Base-by-base conservation (phyloP, 129 eudicot genomes). In the Flaveria robusta region DNA sequence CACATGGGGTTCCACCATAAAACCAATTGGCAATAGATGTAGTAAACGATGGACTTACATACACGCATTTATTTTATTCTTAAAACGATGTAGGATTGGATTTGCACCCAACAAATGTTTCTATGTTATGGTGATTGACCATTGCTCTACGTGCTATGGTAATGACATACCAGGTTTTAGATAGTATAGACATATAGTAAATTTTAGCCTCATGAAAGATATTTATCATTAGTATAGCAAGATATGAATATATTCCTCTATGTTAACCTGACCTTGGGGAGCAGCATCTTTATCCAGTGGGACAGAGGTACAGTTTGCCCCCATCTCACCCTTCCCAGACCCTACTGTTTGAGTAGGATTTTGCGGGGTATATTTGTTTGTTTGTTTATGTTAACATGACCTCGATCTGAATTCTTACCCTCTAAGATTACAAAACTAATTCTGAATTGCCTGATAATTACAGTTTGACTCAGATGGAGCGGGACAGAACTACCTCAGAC, bases 401-500 rank as follows among this genome's bases (percentile, higher is more conserved):
- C 23, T 64, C 3, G 22, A 16, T 64, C 69, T 64, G 34, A 71
- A 52, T 52, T 71, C 65, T 71, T 18, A 51, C 65, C 18, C 16
- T 16, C 12, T 26, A 70, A 70, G 74, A 23, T 18, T 26, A 7
- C 31, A 34, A 71, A 52, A 71, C 41, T 37, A 66, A 34, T 23
- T 24, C 39, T 52, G 41, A 31, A 54, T 20, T 56, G 63, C 9
- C 65, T 64, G 51, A 42, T n/a, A 72, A 65, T 81, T 74, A 60
- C 82, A 82, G 78, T 56, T 74, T 16, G 60, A 54, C 81, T 50
- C 19, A 74, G 59, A 79, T 77, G 78, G 84, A 74, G 9, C 18
- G 58, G 19, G 74, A 79, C 13, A 75, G 77, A 67, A 80, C 54
- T 20, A 85, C 83, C 85, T 70, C 86, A 15, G 85, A 79, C 72